Conservation (phyloP, 352 stramenopile genomes). For the Globisporangium solare region DNA sequence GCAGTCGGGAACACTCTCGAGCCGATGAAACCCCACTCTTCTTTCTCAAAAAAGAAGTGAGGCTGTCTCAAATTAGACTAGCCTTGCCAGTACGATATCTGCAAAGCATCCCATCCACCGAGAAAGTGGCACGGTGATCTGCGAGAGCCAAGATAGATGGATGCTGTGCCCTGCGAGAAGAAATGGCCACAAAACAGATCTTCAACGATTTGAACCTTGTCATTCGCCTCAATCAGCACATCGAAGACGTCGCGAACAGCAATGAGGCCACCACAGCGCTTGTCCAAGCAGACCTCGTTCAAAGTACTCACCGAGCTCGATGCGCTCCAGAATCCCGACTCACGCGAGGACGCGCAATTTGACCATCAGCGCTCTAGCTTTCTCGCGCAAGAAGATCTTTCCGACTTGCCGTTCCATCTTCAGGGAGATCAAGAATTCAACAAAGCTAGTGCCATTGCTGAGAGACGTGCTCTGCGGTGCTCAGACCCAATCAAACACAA, state of each 20-base stretch:
- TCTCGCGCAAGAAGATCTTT: constrained; percentile 1
- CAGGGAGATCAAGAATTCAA: constrained; percentile 70
- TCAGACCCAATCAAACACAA: constrained; percentile 35
- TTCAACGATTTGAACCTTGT: constrained; percentile 76
- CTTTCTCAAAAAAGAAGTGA: too few species aligned
- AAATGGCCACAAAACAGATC: constrained; percentile 45
- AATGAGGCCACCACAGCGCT: constrained; percentile 17
- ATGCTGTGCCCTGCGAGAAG: not conserved
- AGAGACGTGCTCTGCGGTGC: constrained; percentile 47
- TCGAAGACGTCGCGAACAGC: constrained; percentile 34
- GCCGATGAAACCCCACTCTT: too few species aligned
- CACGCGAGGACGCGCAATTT: constrained; percentile 54
- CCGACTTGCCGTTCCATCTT: constrained; percentile 65
- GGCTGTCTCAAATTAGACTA: too few species aligned
- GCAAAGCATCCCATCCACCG: too few species aligned
- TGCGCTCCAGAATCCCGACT: constrained; percentile 32
- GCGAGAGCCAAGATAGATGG: not conserved
- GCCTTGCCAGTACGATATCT: too few species aligned
- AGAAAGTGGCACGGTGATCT: too few species aligned
- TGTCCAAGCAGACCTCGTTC: constrained; percentile 53
- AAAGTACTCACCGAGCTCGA: constrained; percentile 66
- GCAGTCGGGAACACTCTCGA: too few species aligned
- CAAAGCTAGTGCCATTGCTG: constrained; percentile 46
- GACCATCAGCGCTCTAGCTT: constrained; percentile 55
- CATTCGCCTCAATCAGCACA: constrained; percentile 64